Conservation (phyloP, 1,139 yeast genomes). For the Hansenula lynferdii region DNA sequence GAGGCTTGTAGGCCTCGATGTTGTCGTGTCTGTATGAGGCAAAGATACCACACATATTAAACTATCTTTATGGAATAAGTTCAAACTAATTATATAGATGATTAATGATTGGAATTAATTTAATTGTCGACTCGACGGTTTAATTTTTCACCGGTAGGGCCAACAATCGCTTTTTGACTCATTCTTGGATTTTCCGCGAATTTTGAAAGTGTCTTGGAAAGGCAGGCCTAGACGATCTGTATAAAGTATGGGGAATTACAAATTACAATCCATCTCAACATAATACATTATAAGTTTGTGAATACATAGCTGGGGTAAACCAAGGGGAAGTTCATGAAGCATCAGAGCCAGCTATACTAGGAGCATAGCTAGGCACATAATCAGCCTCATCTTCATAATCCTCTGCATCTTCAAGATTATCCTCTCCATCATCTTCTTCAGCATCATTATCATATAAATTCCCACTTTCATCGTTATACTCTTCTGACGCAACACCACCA, state of each 20-base stretch:
- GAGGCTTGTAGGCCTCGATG: constrained; percentile 74
- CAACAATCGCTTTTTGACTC: too few relatives aligned
- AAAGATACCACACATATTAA: constrained; percentile 99
- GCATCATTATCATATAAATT: constrained; percentile 10
- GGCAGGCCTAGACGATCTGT: too few relatives aligned
- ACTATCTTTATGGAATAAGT: too few relatives aligned
- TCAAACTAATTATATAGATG: too few relatives aligned
- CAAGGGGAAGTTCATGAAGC: background rate
- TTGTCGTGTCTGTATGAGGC: constrained; percentile 86
- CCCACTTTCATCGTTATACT: constrained; percentile 15
- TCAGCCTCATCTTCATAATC: constrained; percentile 14
- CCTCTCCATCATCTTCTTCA: constrained; percentile 13
- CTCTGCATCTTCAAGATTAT: constrained; percentile 16
- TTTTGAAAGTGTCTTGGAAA: too few relatives aligned
- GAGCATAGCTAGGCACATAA: constrained; percentile 18
- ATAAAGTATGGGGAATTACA: too few relatives aligned
- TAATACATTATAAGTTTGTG: background rate
- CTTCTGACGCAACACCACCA: constrained; percentile 9
- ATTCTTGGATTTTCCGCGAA: too few relatives aligned
- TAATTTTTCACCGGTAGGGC: too few relatives aligned
- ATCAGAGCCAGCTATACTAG: constrained; percentile 14
- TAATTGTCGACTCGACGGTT: too few relatives aligned
- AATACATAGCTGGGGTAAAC: background rate
- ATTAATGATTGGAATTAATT: too few relatives aligned
- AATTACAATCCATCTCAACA: too few relatives aligned